Evolutionary conservation across 2,329 filamentous ascomycete genomes (phyloP).

Genomic region (Fusarium tjaetaba): DNA sequence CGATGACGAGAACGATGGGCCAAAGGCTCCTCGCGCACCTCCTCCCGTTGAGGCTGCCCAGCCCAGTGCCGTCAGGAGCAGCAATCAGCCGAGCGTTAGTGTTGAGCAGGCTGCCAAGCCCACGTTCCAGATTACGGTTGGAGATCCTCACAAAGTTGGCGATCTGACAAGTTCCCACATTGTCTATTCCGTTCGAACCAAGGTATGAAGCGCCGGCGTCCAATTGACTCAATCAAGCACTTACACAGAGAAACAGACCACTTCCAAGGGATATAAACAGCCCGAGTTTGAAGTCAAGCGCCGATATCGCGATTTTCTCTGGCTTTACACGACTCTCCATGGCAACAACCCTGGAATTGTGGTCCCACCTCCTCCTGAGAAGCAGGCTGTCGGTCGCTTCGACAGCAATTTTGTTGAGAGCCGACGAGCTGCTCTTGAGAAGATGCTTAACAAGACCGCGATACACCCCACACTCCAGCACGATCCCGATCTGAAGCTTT

Average conservation of each 20-base stretch:
- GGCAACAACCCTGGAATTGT: constrained; percentile 95
- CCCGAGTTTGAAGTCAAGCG: constrained; percentile 93
- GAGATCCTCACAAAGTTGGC: constrained; percentile 97
- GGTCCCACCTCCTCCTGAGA: constrained; percentile 94
- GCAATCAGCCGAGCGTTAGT: constrained; percentile 80
- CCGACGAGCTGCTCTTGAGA: constrained; percentile 87
- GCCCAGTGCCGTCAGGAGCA: constrained; percentile 61
- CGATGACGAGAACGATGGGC: constrained; percentile 71
- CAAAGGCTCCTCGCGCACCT: constrained; percentile 68
- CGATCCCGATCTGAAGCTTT: constrained; percentile 93
- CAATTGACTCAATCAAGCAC: not conserved
- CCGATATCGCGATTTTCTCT: constrained; percentile 95
- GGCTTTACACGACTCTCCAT: constrained; percentile 95
- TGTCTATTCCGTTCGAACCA: constrained; percentile 94
- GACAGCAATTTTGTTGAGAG: constrained; percentile 97
- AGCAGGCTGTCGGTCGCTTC: constrained; percentile 95
- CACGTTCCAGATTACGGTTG: constrained; percentile 88
- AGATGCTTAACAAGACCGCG: constrained; percentile 97
- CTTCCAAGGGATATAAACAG: constrained; percentile 94
- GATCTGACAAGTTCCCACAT: constrained; percentile 97
- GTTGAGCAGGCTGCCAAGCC: constrained; percentile 95
- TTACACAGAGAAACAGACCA: constrained; percentile 68
- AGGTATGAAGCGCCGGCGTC: constrained; percentile 61
- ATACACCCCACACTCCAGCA: constrained; percentile 90
- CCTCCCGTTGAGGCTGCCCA: constrained; percentile 69